Evolutionary conservation across 2,329 filamentous ascomycete species (phyloP), one percentile per base, ranked within the genome.

Genomic region (Diaporthe humulicola): DNA sequence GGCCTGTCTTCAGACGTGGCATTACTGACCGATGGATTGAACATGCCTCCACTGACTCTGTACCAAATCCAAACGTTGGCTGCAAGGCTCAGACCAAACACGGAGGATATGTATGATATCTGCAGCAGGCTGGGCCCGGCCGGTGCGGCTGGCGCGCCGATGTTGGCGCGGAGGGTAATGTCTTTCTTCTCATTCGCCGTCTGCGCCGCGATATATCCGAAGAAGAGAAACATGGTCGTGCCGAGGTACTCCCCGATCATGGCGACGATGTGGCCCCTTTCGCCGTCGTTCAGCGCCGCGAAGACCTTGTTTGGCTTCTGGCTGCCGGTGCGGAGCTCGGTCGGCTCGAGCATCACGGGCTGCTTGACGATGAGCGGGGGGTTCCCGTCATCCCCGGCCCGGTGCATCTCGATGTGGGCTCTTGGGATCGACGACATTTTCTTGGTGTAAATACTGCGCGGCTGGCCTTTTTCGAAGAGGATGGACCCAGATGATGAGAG

Each of bases 61-160:
- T 74, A 74, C 54, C 54, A 74, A 5, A 71, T 52, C 42, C 66
- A 74, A 10, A 54, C 73, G n/a, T 74, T 74, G 19, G 58, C 38
- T 8, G 57, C 56, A 15, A 74, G 73, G 38, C 64, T 66, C 38
- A 74, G 56, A 9, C 73, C 73, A 40, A 74, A 74, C 15, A 70
- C 40, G 17, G 67, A 38, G 28, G 73, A 70, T 40, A 74, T 78
- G 36, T 81, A 78, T 40, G 50, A 67, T 19, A 73, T 73, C 52
- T 73, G 71, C 7, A 73, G 28, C 25, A 73, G 60, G 54, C 71
- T 73, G 30, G 71, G 71, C 8, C 71, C 71, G 3, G 28, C 25
- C 10, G 71, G 71, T 28, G 58, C 33, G 25, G 17, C 60, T 25
- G 33, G 45, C 22, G 60, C 48, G 8, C 58, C 71, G 7, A 67